Evolutionary conservation across 371 early-diverging fungal species (phyloP), one percentile per base, ranked within the genome.

Genomic region (Syncephalastrum sp.): DNA sequence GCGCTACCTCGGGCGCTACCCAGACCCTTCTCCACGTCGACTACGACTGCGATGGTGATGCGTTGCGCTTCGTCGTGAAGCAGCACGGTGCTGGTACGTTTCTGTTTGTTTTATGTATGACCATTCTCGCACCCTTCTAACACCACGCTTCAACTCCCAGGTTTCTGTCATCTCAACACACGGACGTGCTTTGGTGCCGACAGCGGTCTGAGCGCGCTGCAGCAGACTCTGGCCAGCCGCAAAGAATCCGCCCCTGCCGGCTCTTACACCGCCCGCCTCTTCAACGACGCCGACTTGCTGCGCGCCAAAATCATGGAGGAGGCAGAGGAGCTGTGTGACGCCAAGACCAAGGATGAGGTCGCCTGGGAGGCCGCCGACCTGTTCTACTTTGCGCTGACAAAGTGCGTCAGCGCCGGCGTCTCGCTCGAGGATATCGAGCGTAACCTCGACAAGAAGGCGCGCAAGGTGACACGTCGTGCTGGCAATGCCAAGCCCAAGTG

Each of bases 331-430:
- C 69, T 98, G 23, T 91, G 93, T 56, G 86, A 91, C 24, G 97
- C 99, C 25, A 77, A 64, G 10, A 72, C 70, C 2, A 74, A 73
- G 24, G 85, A 87, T 1, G 92, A 97, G 3, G 85, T 96, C 61
- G 94, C 96, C 4, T 93, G 91, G 86, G 98, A 98, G 70, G 91
- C 96, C 23, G 98, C 99, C 21, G 99, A 98, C 67, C 72, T 97
- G 55, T 83, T 98, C 53, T 98, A 97, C 79, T 98, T 98, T 82
- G 88, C 93, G 4, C 73, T 98, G 49, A 87, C 85, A 53, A 95
- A 93, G 65, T 94, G 95, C 73, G 84, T 89, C 3, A 81, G 83
- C 33, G 72, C 78, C 33, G 96, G 94, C 41, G 95, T 96, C 4
- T 74, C 80, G 3, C 75, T 98, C 27, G 68, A 86, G 5, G 98